phyloP scores from a whole-genome alignment of 2,329 filamentous ascomycete genomes.

The Phaeomoniella chlamydospora region DNA sequence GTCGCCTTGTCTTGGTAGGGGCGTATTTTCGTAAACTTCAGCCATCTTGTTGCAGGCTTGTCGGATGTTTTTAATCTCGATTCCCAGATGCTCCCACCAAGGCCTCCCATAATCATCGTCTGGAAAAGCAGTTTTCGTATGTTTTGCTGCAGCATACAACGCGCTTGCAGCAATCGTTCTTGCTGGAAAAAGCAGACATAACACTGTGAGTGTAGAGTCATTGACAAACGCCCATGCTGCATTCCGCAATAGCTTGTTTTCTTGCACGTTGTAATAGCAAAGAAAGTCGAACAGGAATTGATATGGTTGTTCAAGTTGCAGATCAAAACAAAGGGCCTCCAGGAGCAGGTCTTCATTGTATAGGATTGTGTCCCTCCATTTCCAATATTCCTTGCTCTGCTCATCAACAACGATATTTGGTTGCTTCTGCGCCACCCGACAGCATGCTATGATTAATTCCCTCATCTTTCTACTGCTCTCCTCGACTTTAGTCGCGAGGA shows the following conservation, averaged over 20 bases:
- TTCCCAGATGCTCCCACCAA: constrained; percentile 76
- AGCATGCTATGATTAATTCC: constrained; percentile 84
- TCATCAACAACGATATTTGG: constrained; percentile 81
- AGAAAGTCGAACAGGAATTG: constrained; percentile 71
- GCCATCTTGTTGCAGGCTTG: constrained; percentile 65
- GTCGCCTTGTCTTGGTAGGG: constrained; percentile 26
- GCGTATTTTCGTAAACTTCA: constrained; percentile 31
- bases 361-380: constrained; percentile 88
- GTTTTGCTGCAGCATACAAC: constrained; percentile 72
- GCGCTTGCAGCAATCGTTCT: constrained; percentile 72
- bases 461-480: constrained; percentile 95
- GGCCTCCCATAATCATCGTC: constrained; percentile 61
- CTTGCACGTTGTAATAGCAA: constrained; percentile 54
- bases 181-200: constrained; percentile 69
- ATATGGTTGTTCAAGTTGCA: constrained; percentile 82
- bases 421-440: constrained; percentile 90
- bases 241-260: constrained; percentile 71
- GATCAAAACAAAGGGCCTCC: constrained; percentile 83
- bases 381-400: constrained; percentile 96
- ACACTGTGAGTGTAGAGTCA: constrained; percentile 69
- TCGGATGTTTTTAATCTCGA: constrained; percentile 54
- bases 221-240: constrained; percentile 89
- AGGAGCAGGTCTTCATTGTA: constrained; percentile 86
- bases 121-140: constrained; percentile 56
- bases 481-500: constrained; percentile 92